Conservation (phyloP, 1,284 basidiomycete species). For the Ganoderma sinense region DNA sequence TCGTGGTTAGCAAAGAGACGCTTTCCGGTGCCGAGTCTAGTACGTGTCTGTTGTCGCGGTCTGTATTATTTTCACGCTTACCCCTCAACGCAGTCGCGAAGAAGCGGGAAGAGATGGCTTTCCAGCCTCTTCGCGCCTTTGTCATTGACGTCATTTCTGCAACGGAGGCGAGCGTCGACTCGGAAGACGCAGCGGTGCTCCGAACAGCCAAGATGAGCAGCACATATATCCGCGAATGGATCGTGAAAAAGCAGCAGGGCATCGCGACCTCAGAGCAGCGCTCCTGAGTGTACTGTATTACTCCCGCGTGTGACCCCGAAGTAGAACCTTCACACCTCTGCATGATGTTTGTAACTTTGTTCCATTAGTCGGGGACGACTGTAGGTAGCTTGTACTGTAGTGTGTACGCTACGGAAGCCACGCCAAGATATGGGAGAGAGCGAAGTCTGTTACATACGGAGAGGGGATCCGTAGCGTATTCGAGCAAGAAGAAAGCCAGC, state of each 20-base stretch:
- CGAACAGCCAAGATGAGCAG: slow-evolving; percentile 89
- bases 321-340: neutral
- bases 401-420: slow-evolving; percentile 7
- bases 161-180: slow-evolving; percentile 59
- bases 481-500: slow-evolving; percentile 8
- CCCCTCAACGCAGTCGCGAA: slow-evolving; percentile 65
- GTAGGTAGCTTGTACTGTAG: neutral
- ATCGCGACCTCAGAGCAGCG: neutral
- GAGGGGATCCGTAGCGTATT: neutral
- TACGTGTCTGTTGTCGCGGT: slow-evolving; percentile 45
- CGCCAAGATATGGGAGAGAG: neutral
- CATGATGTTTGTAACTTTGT: neutral
- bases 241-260: slow-evolving; percentile 52
- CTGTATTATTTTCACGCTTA: slow-evolving; percentile 6
- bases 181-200: slow-evolving; percentile 70
- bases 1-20: slow-evolving; percentile 91
- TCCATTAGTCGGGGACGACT: slow-evolving; percentile 8
- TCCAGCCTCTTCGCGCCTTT: slow-evolving; percentile 73
- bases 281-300: neutral
- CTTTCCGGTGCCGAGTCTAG: slow-evolving; percentile 76
- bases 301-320: too few relatives aligned
- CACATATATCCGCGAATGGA: slow-evolving; percentile 88
- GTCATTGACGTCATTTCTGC: slow-evolving; percentile 90
- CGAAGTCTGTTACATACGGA: slow-evolving; percentile 26
- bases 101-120: slow-evolving; percentile 57